Percentiles rank a stretch among this genome's conserved stretches.
Evolutionary conservation across 345 rosid genomes (phyloP).

Genomic region (Corchorus olitorius): DNA sequence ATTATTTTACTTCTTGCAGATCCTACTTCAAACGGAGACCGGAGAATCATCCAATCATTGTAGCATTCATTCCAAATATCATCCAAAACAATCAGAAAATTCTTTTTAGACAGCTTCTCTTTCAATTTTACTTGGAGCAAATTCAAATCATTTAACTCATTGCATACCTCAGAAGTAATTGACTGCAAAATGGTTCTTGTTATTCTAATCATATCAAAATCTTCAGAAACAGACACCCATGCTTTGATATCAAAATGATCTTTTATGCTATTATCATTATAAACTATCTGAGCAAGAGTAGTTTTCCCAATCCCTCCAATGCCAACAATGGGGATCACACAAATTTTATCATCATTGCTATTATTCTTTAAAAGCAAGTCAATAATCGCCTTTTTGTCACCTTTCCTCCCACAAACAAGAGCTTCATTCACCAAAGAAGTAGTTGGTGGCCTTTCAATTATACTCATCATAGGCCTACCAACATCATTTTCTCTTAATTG

Average conservation of each 20-base stretch:
- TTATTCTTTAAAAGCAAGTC: conserved; percentile 13
- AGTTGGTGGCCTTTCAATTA: background rate
- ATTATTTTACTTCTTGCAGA: conserved; percentile 30
- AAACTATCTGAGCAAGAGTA: conserved; percentile 19
- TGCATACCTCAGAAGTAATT: background rate
- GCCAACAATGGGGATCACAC: conserved; percentile 34
- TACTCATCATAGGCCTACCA: background rate
- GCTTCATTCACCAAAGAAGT: conserved; percentile 20
- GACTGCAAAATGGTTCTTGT: background rate
- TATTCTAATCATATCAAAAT: conserved; percentile 15
- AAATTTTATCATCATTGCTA: background rate
- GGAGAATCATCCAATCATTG: conserved; percentile 4
- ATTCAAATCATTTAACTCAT: conserved; percentile 1
- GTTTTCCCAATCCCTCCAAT: conserved; percentile 29
- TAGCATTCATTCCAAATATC: conserved; percentile 21
- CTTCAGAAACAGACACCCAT: conserved; percentile 35
- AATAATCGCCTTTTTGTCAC: conserved; percentile 20
- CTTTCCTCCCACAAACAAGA: conserved; percentile 32
- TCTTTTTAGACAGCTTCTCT: conserved; percentile 9
- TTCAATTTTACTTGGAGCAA: conserved; percentile 16
- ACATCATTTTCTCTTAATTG: background rate
- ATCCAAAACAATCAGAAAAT: conserved; percentile 12
- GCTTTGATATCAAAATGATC: conserved; percentile 19
- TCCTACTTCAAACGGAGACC: conserved; percentile 1
- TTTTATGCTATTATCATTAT: conserved; percentile 15